Conservation (phyloP, 164 flowering plant species). For the Macadamia tetraphylla region DNA sequence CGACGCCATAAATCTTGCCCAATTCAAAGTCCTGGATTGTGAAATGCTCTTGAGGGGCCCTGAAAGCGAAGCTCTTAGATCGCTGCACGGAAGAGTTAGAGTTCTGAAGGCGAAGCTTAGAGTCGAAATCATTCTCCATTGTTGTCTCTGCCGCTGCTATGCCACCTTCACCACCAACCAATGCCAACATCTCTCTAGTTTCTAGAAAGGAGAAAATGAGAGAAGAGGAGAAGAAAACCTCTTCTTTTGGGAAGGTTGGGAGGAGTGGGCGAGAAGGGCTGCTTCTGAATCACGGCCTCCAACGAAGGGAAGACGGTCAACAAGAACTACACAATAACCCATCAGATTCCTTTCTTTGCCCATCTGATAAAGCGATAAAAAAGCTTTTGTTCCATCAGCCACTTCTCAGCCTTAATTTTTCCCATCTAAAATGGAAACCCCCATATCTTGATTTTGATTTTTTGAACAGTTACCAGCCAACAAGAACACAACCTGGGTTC, state of each 20-base stretch:
- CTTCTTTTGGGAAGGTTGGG: not conserved
- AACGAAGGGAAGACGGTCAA: conserved; percentile 15
- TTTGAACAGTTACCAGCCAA: too few species aligned
- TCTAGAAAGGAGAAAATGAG: not conserved
- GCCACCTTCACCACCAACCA: conserved; percentile 7
- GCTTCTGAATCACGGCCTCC: conserved; percentile 18
- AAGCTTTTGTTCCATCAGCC: conserved; percentile 10
- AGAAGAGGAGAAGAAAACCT: too few species aligned
- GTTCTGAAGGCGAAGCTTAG: conserved; percentile 56
- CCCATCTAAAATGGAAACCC: too few species aligned
- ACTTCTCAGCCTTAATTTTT: not conserved
- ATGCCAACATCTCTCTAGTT: not conserved
- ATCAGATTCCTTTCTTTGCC: conserved; percentile 15
- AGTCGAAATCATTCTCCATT: conserved; percentile 81
- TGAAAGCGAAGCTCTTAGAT: conserved; percentile 64
- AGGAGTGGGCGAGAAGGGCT: not conserved
- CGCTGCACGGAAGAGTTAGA: conserved; percentile 29
- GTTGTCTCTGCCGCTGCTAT: conserved; percentile 51
- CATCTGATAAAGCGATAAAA: conserved; percentile 15
- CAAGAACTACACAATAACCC: conserved; percentile 6
- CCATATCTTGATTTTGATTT: too few species aligned
- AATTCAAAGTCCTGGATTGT: conserved; percentile 74
- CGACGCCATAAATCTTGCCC: conserved; percentile 95
- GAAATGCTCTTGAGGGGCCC: conserved; percentile 86
- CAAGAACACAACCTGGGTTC: not conserved